Conservation (phyloP, 805 yeast genomes). For the Yarrowia deformans region DNA sequence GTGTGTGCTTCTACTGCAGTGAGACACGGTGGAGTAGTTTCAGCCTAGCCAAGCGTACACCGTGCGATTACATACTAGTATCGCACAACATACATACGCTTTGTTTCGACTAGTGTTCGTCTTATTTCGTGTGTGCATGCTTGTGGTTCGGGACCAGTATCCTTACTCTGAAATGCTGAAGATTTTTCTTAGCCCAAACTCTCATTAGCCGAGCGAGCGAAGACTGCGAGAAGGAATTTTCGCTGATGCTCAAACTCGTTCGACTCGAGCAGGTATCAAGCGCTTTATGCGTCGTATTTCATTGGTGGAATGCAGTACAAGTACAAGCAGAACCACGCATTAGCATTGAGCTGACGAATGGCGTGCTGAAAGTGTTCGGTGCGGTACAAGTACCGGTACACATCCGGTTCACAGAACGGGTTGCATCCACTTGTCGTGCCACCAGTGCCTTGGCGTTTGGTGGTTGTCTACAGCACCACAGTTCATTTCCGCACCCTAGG, state of each 20-base stretch:
- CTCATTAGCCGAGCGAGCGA: not conserved
- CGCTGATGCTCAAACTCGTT: not conserved
- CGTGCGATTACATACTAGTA: no score
- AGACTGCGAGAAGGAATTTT: not conserved
- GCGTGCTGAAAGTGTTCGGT: not conserved
- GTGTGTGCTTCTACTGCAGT: no score
- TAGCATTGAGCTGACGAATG: not conserved
- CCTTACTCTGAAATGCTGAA: no score
- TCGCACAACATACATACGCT: no score
- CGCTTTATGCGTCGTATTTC: slow-evolving; percentile 2
- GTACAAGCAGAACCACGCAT: not conserved
- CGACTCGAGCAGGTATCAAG: no score
- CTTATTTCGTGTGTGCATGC: no score
- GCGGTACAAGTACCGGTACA: no score
- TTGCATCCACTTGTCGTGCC: not conserved
- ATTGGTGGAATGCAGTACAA: slow-evolving; percentile 3
- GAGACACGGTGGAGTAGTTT: not conserved
- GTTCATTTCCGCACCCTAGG: not conserved
- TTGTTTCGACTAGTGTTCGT: no score
- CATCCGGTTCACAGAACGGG: not conserved
- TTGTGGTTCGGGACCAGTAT: no score
- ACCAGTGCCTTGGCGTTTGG: not conserved
- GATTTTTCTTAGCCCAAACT: not conserved
- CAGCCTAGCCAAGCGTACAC: not conserved
- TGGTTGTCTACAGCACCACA: not conserved